These are phyloP conservation scores for Ananas comosus DNA, from an alignment of 176 grass and related monocot species.

Conservation along the genomic window DNA sequence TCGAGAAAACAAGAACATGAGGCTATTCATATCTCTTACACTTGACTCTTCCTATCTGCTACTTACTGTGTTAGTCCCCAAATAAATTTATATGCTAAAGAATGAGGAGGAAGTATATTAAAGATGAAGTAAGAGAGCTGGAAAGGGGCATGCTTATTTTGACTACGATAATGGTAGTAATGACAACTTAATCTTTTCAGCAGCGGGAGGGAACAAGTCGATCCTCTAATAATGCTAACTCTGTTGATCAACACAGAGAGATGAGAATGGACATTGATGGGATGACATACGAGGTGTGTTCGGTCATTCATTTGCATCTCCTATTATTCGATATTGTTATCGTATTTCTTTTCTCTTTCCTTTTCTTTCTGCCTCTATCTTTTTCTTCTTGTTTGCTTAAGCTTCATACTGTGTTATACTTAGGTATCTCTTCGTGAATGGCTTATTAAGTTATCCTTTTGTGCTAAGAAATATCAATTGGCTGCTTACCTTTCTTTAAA, in stretches of 20 bases:
- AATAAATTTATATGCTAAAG: background rate
- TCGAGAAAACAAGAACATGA: background rate
- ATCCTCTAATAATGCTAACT: conserved; percentile 35
- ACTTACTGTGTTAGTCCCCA: background rate
- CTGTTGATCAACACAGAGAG: conserved; percentile 53
- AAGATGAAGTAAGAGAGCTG: background rate
- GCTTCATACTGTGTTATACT: background rate
- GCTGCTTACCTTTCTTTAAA: no score
- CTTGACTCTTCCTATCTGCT: background rate
- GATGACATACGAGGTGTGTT: conserved; percentile 84
- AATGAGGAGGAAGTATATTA: background rate
- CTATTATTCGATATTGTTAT: background rate
- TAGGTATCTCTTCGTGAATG: no score
- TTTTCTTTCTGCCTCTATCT: background rate
- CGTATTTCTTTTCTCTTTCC: background rate
- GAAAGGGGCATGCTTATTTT: background rate
- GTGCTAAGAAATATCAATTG: no score
- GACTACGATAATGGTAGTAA: background rate
- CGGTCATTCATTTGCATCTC: background rate
- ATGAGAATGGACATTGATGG: conserved; percentile 92
- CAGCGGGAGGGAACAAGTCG: conserved; percentile 2
- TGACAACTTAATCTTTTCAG: conserved; percentile 24
- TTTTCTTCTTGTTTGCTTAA: conserved; percentile 1
- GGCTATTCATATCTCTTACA: background rate
- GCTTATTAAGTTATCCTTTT: no score